Evolutionary conservation across 495 filamentous ascomycete species (phyloP), one percentile per base, ranked within the genome.

Genomic region (Penicillium bovifimosum): DNA sequence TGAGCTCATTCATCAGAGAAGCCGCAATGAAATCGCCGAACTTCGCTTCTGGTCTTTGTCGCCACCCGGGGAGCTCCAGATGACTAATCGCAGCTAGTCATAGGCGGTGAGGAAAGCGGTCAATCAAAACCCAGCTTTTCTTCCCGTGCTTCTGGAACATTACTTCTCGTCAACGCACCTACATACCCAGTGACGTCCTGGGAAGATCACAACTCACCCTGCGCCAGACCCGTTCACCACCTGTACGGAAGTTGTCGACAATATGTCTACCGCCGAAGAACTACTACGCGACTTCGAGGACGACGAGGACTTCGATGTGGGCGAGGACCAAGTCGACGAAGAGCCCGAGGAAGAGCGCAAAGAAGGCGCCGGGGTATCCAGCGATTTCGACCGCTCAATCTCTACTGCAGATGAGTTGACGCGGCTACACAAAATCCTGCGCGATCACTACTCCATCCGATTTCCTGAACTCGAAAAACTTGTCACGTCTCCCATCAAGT

Each of bases 391-490:
- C 54, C 88, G 95, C 31, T 91, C 95, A 16, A 89, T 92, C 10
- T 84, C 82, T 45, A 96, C 96, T 47, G 90, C 93, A 51, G 87
- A 87, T 61, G 91, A 97, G 67, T 87, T 96, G 41, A 87, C 86
- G 8, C 84, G 91, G 10, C 87, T 96, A 48, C 95, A 97, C 75
- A 97, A 97, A 76, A 90, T 86, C 63, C 86, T 96, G 52, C 80
- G 91, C 58, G 93, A 98, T 60, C 90, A 96, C 70, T 98, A 97
- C 71, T 95, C 91, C 13, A 79, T 86, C 34, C 83, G 93, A 56
- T 97, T 96, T 59, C 92, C 92, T 5, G 92, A 96, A 70, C 80
- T 98, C n/a, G 93, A 97, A 70, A 91, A 87, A 14, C 81, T 98
- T 33, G 84, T 98, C 60, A 87, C 84, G 55, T 96, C 87, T 61